Base-by-base conservation (phyloP, 768 basidiomycete genomes). In the Dioszegia aurantiaca region DNA sequence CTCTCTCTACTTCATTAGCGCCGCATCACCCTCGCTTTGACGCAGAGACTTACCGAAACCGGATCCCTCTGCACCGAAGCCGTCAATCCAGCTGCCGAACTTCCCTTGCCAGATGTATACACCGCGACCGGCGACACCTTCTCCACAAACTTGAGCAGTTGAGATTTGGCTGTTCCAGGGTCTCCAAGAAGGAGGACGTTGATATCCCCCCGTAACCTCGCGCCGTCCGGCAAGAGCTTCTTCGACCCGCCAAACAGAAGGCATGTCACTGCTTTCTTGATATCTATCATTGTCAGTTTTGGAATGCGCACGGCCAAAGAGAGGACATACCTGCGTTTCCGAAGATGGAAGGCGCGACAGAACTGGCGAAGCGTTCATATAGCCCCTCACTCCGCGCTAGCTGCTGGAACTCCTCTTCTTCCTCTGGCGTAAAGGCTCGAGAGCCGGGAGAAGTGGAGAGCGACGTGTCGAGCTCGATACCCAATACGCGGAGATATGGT, bases 81-180 rank as follows among this genome's bases (percentile, higher is more conserved):
- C 1, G 95, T 99, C 65, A 99, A 79, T 87, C 95, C 95, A 47
- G 95, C 95, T 9, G 95, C 95, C 79, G 91, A 95, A 4, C 90
- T 92, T 49, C 95, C 95, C 74, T 99, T 99, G 3, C 95, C 95
- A 17, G 93, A 95, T 0, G 95, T 98, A 75, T 99, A 98, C 0
- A 99, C 95, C 0, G 94, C 89, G 61, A 98, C 93, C 0, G 95
- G 95, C 0, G 95, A 92, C 45, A 97, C 93, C 77, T 98, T 99
- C 76, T 99, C 95, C 12, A 98, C 95, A 65, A 99, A 99, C 71
- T 99, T 99, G 61, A 99, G 84, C 67, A 99, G 80, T 70, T 99
- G 95, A 79, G 87, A 90, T 78, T 99, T 99, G 21, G 95, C 95
- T 14, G 95, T 98, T 78, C 95, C 95, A 8, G 95, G 95, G 75